Conservation (phyloP, 2,329 filamentous ascomycete species). For the Pezicula rhizophila region DNA sequence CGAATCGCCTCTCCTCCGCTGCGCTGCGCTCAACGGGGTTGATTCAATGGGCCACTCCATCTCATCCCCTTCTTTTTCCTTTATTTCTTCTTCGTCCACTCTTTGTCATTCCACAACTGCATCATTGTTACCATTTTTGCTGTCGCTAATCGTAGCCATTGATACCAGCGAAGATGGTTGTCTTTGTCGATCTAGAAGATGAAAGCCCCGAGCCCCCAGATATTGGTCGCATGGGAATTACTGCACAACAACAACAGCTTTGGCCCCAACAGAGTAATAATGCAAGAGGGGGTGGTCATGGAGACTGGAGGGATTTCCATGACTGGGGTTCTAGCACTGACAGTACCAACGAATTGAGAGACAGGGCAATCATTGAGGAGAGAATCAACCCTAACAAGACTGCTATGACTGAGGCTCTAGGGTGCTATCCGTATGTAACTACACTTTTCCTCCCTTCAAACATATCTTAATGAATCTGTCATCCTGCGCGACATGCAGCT, state of each 20-base stretch:
- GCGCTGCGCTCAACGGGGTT: conserved; percentile 11
- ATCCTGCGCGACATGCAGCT: conserved; percentile 2
- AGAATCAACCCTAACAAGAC: conserved; percentile 44
- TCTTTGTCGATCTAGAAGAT: conserved; percentile 28
- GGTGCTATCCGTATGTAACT: conserved; percentile 61
- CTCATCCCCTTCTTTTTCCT: conserved; percentile 11
- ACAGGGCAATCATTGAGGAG: conserved; percentile 3
- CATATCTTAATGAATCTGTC: conserved; percentile 5
- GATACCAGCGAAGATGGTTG: conserved; percentile 20
- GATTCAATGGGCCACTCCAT: conserved; percentile 22
- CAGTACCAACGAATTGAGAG: conserved; percentile 3
- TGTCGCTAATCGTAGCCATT: neutral
- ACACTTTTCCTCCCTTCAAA: conserved; percentile 17
- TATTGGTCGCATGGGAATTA: neutral
- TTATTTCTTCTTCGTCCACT: neutral
- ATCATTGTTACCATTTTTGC: conserved; percentile 4
- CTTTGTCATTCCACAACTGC: neutral
- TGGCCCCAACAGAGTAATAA: too few relatives aligned
- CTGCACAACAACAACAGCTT: conserved; percentile 7
- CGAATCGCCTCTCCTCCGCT: conserved; percentile 1
- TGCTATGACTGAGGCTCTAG: conserved; percentile 55
- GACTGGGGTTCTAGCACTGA: neutral
- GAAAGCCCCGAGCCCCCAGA: conserved; percentile 23
- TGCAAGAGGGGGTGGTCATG: conserved; percentile 4
- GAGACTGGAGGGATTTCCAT: conserved; percentile 9